Percentiles rank a stretch among this genome's conserved stretches.
Evolutionary conservation across 2,329 filamentous ascomycete species (phyloP).

Genomic region (Venturia oleaginea): DNA sequence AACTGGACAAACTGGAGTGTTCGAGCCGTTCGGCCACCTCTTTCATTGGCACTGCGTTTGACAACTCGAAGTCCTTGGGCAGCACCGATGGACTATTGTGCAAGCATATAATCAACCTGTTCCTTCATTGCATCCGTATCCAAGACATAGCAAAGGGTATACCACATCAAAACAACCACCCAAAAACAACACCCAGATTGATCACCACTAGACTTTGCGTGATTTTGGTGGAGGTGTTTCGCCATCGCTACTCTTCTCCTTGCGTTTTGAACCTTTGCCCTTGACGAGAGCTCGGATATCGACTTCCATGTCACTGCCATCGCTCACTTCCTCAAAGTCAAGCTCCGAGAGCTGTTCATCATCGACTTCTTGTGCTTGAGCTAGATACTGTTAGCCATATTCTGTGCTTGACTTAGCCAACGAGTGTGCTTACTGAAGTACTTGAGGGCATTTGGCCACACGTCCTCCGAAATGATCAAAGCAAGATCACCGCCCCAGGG

Average conservation of each 20-base stretch:
- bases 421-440: conserved; percentile 69
- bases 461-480: conserved; percentile 70
- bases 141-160: background rate
- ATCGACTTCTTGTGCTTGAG: conserved; percentile 62
- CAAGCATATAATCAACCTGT: background rate
- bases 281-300: conserved; percentile 39
- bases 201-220: background rate
- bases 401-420: background rate
- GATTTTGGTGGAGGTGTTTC: conserved; percentile 9
- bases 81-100: background rate
- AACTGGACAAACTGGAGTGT: too few relatives aligned
- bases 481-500: conserved; percentile 79
- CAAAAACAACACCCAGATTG: background rate
- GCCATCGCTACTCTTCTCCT: conserved; percentile 24
- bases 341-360: conserved; percentile 55
- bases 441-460: conserved; percentile 81
- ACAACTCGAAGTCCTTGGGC: background rate
- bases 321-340: conserved; percentile 55
- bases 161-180: background rate
- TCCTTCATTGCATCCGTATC: background rate
- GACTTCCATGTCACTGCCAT: conserved; percentile 42
- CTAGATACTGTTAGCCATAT: conserved; percentile 12
- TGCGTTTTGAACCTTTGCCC: conserved; percentile 31
- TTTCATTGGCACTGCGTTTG: too few relatives aligned
- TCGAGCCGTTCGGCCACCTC: too few relatives aligned